A percentile compares a stretch with the other conserved stretches of the same genome.
Conservation (phyloP, 225 moss, liverwort and hornwort species). For the Ulota crispa region DNA sequence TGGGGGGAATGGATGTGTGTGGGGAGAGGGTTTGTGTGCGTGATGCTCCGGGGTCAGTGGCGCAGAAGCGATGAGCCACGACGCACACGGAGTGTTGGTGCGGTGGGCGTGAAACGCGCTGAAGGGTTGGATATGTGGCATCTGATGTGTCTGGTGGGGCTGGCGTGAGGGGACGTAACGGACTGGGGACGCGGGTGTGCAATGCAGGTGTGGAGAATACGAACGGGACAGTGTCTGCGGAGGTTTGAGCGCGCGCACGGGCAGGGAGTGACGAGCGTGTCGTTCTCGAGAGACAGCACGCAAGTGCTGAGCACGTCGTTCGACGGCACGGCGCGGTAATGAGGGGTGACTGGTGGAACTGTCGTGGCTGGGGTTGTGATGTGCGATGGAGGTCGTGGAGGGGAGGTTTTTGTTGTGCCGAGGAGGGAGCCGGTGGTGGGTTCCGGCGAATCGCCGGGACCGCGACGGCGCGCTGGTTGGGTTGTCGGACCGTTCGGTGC, state of each 20-base stretch:
- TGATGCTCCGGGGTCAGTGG: neutral
- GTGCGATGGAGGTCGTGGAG: neutral
- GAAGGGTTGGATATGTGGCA: neutral
- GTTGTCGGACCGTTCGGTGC: neutral
- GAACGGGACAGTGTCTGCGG: conserved; percentile 95
- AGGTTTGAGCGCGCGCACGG: conserved; percentile 94
- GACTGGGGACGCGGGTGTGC: neutral
- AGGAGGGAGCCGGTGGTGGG: neutral
- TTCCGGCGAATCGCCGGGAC: neutral
- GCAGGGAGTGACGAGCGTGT: conserved; percentile 91
- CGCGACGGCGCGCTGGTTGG: neutral
- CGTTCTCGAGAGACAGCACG: conserved; percentile 90
- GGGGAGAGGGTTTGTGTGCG: neutral
- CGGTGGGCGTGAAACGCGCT: neutral
- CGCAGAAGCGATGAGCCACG: neutral
- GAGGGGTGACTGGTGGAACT: neutral
- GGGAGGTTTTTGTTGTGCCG: neutral
- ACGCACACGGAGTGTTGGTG: neutral
- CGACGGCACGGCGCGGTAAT: conserved; percentile 85
- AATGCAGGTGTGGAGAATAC: conserved; percentile 91
- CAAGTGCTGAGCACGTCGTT: conserved; percentile 92
- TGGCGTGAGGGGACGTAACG: neutral
- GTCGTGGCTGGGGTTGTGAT: neutral
- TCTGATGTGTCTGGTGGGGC: neutral
- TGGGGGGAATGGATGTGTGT: neutral